phyloP scores from a whole-genome alignment of 2,329 filamentous ascomycete species.

The Stemphylium beticola region DNA sequence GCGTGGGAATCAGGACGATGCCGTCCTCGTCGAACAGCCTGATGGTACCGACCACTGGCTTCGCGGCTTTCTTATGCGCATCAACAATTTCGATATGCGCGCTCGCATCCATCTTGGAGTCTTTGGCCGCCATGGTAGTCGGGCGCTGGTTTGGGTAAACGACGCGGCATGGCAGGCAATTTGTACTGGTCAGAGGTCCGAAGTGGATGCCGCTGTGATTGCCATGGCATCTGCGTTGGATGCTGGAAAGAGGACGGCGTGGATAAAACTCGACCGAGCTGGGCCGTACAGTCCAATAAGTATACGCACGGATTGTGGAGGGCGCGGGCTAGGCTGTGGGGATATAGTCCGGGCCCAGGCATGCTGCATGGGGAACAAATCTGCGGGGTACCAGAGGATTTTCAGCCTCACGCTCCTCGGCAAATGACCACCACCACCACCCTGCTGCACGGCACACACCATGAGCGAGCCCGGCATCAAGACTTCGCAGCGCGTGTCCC shows the following conservation, averaged over 20 bases:
- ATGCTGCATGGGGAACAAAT: constrained; percentile 1
- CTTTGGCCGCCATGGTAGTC: constrained; percentile 6
- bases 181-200: not conserved
- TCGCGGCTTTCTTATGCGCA: constrained; percentile 17
- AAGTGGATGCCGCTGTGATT: not conserved
- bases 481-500: constrained; percentile 15
- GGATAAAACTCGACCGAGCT: constrained; percentile 13
- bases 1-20: constrained; percentile 21
- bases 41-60: constrained; percentile 19
- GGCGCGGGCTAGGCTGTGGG: constrained; percentile 12
- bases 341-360: not conserved
- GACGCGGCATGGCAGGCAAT: not conserved
- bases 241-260: not conserved
- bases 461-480: constrained; percentile 18
- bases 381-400: constrained; percentile 4
- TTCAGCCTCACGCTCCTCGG: constrained; percentile 12
- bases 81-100: constrained; percentile 16
- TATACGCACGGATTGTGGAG: constrained; percentile 17
- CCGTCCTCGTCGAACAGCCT: constrained; percentile 14
- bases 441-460: not conserved
- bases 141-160: not conserved
- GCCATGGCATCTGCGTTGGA: not conserved
- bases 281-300: constrained; percentile 15
- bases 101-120: constrained; percentile 5
- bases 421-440: constrained; percentile 1